Evolutionary conservation across 306 rosid species (phyloP).

Genomic region (Herpetospermum pedunculosum): DNA sequence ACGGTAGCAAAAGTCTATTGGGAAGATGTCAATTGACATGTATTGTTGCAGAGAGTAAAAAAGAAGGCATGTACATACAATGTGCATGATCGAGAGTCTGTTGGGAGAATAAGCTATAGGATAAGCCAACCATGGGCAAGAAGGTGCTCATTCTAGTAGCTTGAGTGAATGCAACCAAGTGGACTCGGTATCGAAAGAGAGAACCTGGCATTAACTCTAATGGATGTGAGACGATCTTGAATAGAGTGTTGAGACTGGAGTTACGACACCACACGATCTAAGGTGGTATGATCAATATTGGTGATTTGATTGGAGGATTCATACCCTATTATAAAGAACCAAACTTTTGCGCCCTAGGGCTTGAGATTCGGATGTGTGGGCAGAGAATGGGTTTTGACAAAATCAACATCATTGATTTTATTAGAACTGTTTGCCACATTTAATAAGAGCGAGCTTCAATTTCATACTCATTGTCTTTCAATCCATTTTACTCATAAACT

Average conservation of each 20-base stretch:
- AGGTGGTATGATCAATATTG: neutral
- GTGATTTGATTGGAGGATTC: neutral
- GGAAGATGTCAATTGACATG: neutral
- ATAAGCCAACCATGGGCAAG: neutral
- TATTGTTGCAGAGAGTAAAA: neutral
- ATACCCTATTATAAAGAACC: neutral
- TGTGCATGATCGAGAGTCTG: neutral
- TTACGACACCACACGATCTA: neutral
- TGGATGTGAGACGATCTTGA: neutral
- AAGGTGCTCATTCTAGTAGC: neutral
- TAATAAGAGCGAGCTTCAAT: neutral
- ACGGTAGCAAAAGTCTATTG: neutral
- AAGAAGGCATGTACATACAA: neutral
- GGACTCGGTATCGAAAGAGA: neutral
- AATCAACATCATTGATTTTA: neutral
- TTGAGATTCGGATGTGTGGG: neutral
- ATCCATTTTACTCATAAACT: neutral
- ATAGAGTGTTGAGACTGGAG: neutral
- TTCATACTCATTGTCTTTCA: neutral
- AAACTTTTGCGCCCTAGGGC: neutral
- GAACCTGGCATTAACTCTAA: neutral
- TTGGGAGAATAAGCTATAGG: neutral
- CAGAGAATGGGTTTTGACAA: neutral
- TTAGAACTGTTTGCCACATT: neutral
- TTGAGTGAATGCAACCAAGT: neutral